Conservation (phyloP, 2,329 filamentous ascomycete species). For the Fusarium irregulare region DNA sequence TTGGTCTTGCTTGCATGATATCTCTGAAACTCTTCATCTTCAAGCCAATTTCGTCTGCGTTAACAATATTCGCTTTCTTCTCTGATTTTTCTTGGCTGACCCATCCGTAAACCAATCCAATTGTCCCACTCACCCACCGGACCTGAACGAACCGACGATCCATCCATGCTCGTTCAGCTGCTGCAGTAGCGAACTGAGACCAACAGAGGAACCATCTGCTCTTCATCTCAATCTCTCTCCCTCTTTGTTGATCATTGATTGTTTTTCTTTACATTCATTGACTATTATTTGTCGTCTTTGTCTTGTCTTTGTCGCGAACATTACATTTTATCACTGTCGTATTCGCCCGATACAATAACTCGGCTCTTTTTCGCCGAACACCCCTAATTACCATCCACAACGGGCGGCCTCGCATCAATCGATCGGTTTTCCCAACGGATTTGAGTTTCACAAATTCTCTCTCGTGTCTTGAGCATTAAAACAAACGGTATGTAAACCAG, state of each 20-base stretch:
- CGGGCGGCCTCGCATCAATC: slow-evolving; percentile 19
- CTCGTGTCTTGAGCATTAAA: slow-evolving; percentile 6
- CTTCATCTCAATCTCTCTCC: slow-evolving; percentile 3
- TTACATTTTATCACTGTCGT: background rate
- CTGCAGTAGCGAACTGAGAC: slow-evolving; percentile 22
- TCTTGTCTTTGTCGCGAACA: background rate
- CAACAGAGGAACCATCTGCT: slow-evolving; percentile 10
- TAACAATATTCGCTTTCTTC: slow-evolving; percentile 19
- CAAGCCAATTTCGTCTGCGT: slow-evolving; percentile 28
- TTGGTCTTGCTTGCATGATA: background rate
- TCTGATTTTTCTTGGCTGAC: slow-evolving; percentile 31
- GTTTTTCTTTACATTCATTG: slow-evolving; percentile 6
- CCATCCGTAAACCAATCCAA: slow-evolving; percentile 13
- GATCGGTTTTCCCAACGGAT: slow-evolving; percentile 1
- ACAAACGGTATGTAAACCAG: slow-evolving; percentile 35
- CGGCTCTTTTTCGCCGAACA: background rate
- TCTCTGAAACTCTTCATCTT: slow-evolving; percentile 5
- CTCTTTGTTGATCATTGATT: slow-evolving; percentile 9
- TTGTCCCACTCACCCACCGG: slow-evolving; percentile 22
- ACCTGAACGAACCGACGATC: slow-evolving; percentile 36
- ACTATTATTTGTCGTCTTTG: background rate
- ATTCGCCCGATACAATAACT: background rate
- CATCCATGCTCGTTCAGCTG: slow-evolving; percentile 18
- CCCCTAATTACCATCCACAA: slow-evolving; percentile 4
- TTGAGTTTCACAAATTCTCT: slow-evolving; percentile 19